These are phyloP conservation scores for Colletotrichum navitas DNA, from an alignment of 2,329 filamentous ascomycete genomes.

Conservation along the genomic window DNA sequence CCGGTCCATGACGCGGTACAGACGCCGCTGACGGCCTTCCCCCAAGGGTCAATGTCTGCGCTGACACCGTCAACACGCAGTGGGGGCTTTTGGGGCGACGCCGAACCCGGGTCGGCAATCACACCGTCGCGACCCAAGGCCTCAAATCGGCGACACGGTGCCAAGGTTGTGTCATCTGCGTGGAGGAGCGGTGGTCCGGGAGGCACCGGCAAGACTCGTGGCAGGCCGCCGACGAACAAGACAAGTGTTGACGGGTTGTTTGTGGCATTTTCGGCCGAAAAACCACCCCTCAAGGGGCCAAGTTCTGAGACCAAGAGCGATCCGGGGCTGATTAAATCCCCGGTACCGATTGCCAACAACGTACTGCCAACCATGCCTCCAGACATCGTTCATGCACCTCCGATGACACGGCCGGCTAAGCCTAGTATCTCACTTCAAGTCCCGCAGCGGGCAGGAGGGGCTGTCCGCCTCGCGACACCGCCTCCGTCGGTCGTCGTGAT, in stretches of 20 bases:
- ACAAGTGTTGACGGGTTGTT: slow-evolving; percentile 73
- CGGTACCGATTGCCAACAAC: slow-evolving; percentile 18
- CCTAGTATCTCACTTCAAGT: slow-evolving; percentile 58
- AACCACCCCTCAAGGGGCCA: slow-evolving; percentile 62
- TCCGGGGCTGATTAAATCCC: slow-evolving; percentile 47
- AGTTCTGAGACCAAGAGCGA: slow-evolving; percentile 50
- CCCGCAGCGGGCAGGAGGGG: slow-evolving; percentile 67
- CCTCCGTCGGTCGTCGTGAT: slow-evolving; percentile 65
- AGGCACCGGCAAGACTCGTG: slow-evolving; percentile 76
- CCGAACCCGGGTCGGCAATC: slow-evolving; percentile 80
- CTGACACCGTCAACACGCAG: slow-evolving; percentile 73
- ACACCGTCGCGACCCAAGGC: slow-evolving; percentile 71
- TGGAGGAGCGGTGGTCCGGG: slow-evolving; percentile 79
- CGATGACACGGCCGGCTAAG: slow-evolving; percentile 47
- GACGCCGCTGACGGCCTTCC: slow-evolving; percentile 77
- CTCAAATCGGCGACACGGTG: slow-evolving; percentile 76
- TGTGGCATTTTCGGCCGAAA: slow-evolving; percentile 74
- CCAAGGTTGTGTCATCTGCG: slow-evolving; percentile 88
- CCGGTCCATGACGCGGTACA: slow-evolving; percentile 65
- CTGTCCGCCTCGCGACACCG: slow-evolving; percentile 73
- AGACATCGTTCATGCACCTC: slow-evolving; percentile 12
- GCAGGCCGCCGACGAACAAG: slow-evolving; percentile 80
- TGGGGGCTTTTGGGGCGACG: slow-evolving; percentile 65
- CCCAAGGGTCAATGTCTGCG: slow-evolving; percentile 72
- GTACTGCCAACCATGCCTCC: slow-evolving; percentile 13